These are phyloP conservation scores for Pichia sp. DNA, from an alignment of 1,139 yeast species.

Conservation along the genomic window DNA sequence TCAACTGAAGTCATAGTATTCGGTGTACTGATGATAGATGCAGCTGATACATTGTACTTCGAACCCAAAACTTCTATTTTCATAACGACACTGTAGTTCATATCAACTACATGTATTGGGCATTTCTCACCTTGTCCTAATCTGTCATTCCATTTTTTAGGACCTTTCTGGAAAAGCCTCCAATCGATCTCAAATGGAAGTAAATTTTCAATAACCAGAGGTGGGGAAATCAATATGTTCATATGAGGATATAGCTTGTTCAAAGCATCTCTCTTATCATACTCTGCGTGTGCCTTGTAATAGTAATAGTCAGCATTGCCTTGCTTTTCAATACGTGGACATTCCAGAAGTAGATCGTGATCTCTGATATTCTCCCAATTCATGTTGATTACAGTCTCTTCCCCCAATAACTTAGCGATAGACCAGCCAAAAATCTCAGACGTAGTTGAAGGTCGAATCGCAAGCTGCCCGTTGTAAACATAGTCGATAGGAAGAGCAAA, in stretches of 20 bases:
- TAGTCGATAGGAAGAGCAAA: slow-evolving; percentile 67
- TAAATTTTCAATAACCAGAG: slow-evolving; percentile 76
- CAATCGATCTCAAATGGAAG: slow-evolving; percentile 78
- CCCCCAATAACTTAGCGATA: slow-evolving; percentile 22
- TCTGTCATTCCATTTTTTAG: slow-evolving; percentile 63
- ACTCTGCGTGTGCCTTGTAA: slow-evolving; percentile 69
- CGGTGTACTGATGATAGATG: slow-evolving; percentile 71
- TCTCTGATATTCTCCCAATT: slow-evolving; percentile 59
- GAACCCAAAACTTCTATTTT: slow-evolving; percentile 62
- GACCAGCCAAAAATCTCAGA: slow-evolving; percentile 61
- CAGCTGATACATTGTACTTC: slow-evolving; percentile 66
- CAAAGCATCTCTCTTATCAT: slow-evolving; percentile 58
- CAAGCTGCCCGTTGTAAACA: slow-evolving; percentile 53
- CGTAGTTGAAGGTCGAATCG: slow-evolving; percentile 54
- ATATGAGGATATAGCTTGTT: slow-evolving; percentile 79
- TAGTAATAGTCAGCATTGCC: slow-evolving; percentile 39
- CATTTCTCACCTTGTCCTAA: slow-evolving; percentile 59
- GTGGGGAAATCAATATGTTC: slow-evolving; percentile 74
- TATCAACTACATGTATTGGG: slow-evolving; percentile 74
- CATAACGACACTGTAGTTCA: slow-evolving; percentile 50
- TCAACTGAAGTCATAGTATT: slow-evolving; percentile 25
- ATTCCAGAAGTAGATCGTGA: slow-evolving; percentile 51
- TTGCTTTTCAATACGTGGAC: slow-evolving; percentile 36
- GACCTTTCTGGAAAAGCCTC: slow-evolving; percentile 68
- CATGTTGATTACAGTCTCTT: slow-evolving; percentile 27